Percentiles rank a stretch among this genome's conserved stretches.
phyloP scores from a whole-genome alignment of 306 rosid species.

The Malus orientalis region DNA sequence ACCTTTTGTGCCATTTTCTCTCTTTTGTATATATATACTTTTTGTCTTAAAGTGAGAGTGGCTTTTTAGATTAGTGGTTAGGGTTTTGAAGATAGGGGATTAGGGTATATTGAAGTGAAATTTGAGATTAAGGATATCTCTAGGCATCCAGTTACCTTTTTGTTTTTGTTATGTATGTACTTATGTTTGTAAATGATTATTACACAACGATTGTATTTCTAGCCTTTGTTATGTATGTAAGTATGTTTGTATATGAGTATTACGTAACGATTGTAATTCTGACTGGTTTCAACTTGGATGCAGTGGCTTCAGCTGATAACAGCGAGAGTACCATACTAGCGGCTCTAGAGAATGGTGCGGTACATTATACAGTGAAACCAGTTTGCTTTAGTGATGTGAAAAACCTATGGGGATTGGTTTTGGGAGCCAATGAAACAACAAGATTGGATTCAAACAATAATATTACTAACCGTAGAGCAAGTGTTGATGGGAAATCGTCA shows the following conservation, averaged over 20 bases:
- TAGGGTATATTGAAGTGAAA: no score
- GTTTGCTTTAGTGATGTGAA: slow-evolving; percentile 2
- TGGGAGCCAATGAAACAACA: background rate
- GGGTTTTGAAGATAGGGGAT: background rate
- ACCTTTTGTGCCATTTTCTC: background rate
- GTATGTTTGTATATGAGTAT: background rate
- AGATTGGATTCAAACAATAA: background rate
- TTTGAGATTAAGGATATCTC: no score
- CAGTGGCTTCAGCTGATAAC: slow-evolving; percentile 2
- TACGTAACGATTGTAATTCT: background rate
- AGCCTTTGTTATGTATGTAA: background rate
- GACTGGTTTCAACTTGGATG: background rate
- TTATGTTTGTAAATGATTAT: background rate
- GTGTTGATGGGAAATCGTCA: background rate
- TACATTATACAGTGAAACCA: slow-evolving; percentile 13
- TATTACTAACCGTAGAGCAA: background rate
- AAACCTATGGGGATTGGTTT: slow-evolving; percentile 7
- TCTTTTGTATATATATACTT: background rate
- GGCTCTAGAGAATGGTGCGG: slow-evolving; percentile 4
- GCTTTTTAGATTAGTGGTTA: background rate
- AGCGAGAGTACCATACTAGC: slow-evolving; percentile 2
- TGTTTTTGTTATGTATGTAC: background rate
- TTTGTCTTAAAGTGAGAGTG: background rate
- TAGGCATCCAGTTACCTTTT: no score
- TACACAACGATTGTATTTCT: no score